These are phyloP conservation scores for Calonectria fujianensis DNA, from an alignment of 2,329 filamentous ascomycete genomes.

Conservation along the genomic window DNA sequence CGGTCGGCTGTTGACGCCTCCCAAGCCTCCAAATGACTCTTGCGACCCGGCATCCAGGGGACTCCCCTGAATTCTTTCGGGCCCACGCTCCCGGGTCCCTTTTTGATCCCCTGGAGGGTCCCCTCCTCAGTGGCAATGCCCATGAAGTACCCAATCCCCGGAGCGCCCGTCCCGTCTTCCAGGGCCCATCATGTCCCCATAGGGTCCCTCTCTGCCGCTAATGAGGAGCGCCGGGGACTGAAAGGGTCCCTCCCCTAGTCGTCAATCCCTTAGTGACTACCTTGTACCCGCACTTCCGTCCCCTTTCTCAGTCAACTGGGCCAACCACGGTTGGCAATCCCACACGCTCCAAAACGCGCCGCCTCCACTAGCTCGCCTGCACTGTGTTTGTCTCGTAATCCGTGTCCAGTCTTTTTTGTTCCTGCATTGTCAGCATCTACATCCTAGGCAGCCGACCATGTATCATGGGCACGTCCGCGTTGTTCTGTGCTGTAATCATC, in stretches of 20 bases:
- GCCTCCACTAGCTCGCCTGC: conserved; percentile 24
- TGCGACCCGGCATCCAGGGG: background rate
- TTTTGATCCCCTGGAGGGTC: background rate
- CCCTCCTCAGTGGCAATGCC: conserved; percentile 9
- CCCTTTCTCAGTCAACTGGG: conserved; percentile 6
- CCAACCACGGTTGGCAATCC: conserved; percentile 25
- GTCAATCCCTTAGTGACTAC: conserved; percentile 18
- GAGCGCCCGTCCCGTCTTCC: conserved; percentile 3
- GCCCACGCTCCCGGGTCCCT: conserved; percentile 4
- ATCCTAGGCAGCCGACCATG: background rate
- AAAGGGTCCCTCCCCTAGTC: conserved; percentile 10
- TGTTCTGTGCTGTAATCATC: background rate
- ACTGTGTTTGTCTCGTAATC: conserved; percentile 10
- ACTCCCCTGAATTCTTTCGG: conserved; percentile 1
- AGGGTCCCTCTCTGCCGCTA: conserved; percentile 5
- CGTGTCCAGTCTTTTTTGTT: background rate
- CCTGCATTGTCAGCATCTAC: conserved; percentile 23
- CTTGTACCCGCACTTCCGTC: conserved; percentile 11
- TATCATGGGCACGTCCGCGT: background rate
- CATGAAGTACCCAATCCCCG: conserved; percentile 7
- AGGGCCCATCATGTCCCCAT: background rate
- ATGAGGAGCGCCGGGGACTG: background rate
- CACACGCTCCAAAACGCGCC: conserved; percentile 28
- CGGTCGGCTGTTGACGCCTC: conserved; percentile 11
- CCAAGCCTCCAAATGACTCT: background rate